Base-by-base conservation (phyloP, 768 basidiomycete species). In the Leccinum rimulosum region DNA sequence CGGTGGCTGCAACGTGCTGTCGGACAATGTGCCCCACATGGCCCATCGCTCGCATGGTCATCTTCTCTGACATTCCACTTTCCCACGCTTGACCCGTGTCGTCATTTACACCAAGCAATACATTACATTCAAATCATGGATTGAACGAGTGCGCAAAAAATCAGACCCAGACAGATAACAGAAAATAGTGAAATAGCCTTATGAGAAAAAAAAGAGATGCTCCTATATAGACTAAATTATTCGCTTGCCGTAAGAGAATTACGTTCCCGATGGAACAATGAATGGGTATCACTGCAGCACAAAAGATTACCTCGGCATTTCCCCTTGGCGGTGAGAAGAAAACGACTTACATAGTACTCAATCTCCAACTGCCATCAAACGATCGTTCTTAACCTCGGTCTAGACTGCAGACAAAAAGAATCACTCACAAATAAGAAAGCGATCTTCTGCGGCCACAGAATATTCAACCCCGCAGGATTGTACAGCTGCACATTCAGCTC, bases 391-490 rank as follows among this genome's bases (percentile, higher is more conserved):
- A 60, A 56, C 14, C 30, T 12, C 12, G 8, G 50, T 30, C 50
- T 50, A 53, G 6, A 25, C 3, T 25, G 2, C 31, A n/a, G 12
- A 38, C 52, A 28, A 8, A 25, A 25, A 11, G 25, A 27, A 9
- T 27, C 51, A 89, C 95, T 74, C 71, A 98, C 96, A 75, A 90
- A 99, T 65, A 98, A 79, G 72, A 95, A 95, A 0, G 91, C 97
- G 56, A 90, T 88, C 67, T 83, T 81, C 50, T 84, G 77, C 2
- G 97, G 97, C 84, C 89, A 92, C 15, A 95, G 76, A 45, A 98
- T 83, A 64, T 94, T 90, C 65, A 99, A 74, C 1, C 97, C 97
- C 8, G 79, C 85, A 0, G 91, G 89, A 68, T 98, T 94, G 77
- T 87, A 97, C 19, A 92, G 58, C 52, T 82, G 81, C 27, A 72